Conservation (phyloP, 495 filamentous ascomycete genomes). For the Neurospora africana region DNA sequence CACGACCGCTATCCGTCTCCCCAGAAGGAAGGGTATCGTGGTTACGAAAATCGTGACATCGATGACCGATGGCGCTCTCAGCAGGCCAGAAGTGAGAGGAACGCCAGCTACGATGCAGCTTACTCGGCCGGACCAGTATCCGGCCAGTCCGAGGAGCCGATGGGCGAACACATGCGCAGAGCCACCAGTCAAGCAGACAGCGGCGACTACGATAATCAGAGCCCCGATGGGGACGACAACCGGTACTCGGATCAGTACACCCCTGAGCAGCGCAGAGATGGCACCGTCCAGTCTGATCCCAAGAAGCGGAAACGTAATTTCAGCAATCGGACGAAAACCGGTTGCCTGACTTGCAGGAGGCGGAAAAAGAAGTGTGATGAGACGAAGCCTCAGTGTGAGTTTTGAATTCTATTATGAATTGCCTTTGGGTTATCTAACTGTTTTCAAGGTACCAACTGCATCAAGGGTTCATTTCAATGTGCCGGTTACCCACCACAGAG, state of each 20-base stretch:
- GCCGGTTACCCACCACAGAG: constrained; percentile 75
- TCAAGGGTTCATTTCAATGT: constrained; percentile 83
- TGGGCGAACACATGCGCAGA: constrained; percentile 29
- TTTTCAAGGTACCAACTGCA: constrained; percentile 74
- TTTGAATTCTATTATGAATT: not conserved
- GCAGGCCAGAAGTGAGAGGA: constrained; percentile 31
- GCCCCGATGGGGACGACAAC: constrained; percentile 39
- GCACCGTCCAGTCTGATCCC: constrained; percentile 54
- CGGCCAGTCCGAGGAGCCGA: constrained; percentile 36
- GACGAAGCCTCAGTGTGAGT: constrained; percentile 81
- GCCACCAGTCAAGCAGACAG: constrained; percentile 29
- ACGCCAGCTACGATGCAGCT: constrained; percentile 31
- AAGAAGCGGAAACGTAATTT: constrained; percentile 82
- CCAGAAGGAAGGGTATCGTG: constrained; percentile 28
- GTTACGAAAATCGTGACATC: constrained; percentile 26
- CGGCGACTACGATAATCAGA: constrained; percentile 34
- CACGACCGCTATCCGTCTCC: constrained; percentile 30
- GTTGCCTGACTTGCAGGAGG: constrained; percentile 87
- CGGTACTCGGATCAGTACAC: constrained; percentile 34
- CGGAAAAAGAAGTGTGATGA: constrained; percentile 99
- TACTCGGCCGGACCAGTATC: constrained; percentile 30
- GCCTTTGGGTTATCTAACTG: constrained; percentile 7
- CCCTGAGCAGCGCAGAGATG: constrained; percentile 36
- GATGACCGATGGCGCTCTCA: constrained; percentile 35
- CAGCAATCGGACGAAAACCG: constrained; percentile 94